Evolutionary conservation across 345 rosid species (phyloP).

Genomic region (Balakata baccata): DNA sequence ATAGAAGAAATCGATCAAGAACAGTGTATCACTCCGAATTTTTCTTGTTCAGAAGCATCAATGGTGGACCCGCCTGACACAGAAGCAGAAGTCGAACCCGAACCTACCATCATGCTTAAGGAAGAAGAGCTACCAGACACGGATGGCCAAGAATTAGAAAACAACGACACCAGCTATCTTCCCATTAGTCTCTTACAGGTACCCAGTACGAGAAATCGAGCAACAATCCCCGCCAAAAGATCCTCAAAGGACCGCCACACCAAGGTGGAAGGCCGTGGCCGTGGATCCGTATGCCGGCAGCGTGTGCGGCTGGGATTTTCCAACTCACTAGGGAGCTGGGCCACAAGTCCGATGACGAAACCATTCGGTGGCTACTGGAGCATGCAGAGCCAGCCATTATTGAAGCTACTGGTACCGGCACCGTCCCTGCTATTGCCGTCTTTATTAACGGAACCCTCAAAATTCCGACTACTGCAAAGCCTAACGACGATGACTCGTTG

Average conservation of each 20-base stretch:
- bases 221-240: slow-evolving; percentile 32
- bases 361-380: slow-evolving; percentile 67
- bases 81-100: neutral
- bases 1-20: slow-evolving; percentile 41
- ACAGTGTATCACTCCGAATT: slow-evolving; percentile 22
- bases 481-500: slow-evolving; percentile 26
- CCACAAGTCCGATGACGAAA: slow-evolving; percentile 76
- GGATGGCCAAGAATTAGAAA: slow-evolving; percentile 20
- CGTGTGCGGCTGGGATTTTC: slow-evolving; percentile 77
- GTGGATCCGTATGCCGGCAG: slow-evolving; percentile 69
- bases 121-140: slow-evolving; percentile 35
- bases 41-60: slow-evolving; percentile 26
- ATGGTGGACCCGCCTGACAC: slow-evolving; percentile 28
- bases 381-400: slow-evolving; percentile 70
- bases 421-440: slow-evolving; percentile 77
- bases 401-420: slow-evolving; percentile 71
- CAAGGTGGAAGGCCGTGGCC: slow-evolving; percentile 85
- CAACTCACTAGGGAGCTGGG: slow-evolving; percentile 76
- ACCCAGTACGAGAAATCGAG: slow-evolving; percentile 16
- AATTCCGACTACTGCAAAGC: slow-evolving; percentile 47
- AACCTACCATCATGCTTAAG: slow-evolving; percentile 31
- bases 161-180: slow-evolving; percentile 10
- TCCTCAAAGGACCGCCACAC: slow-evolving; percentile 73
- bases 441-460: slow-evolving; percentile 65
- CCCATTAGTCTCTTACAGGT: slow-evolving; percentile 22